phyloP scores from a whole-genome alignment of 495 filamentous ascomycete genomes.

The Trichoderma gamsii region DNA sequence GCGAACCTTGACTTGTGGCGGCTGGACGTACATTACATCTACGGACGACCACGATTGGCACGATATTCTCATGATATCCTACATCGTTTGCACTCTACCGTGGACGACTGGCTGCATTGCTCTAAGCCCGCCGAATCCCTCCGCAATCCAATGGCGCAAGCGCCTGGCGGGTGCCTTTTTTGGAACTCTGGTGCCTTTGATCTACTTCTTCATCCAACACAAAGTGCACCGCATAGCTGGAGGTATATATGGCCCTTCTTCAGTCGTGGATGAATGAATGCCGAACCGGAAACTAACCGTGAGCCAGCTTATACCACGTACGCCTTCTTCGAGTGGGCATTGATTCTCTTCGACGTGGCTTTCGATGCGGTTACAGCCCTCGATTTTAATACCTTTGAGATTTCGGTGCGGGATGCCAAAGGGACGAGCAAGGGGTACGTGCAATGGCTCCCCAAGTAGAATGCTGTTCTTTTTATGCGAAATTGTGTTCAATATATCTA shows the following conservation, averaged over 20 bases:
- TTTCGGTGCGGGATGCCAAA: slow-evolving; percentile 83
- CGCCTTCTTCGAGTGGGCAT: slow-evolving; percentile 94
- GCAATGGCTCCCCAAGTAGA: slow-evolving; percentile 86
- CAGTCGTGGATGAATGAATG: background rate
- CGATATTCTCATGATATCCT: slow-evolving; percentile 99
- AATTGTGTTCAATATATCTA: slow-evolving; percentile 22
- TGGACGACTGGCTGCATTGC: slow-evolving; percentile 92
- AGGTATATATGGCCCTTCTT: slow-evolving; percentile 51
- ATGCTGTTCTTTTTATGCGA: background rate
- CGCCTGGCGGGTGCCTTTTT: slow-evolving; percentile 81
- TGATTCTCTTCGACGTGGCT: slow-evolving; percentile 90
- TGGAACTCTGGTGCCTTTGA: slow-evolving; percentile 77
- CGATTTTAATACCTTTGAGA: slow-evolving; percentile 86
- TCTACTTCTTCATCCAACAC: slow-evolving; percentile 98
- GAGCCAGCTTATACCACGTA: slow-evolving; percentile 89
- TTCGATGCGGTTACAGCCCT: slow-evolving; percentile 97
- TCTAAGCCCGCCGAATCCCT: slow-evolving; percentile 78
- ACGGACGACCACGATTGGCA: slow-evolving; percentile 99
- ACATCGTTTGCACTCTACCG: slow-evolving; percentile 86
- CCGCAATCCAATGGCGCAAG: slow-evolving; percentile 84
- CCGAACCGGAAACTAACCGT: background rate
- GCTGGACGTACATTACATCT: slow-evolving; percentile 98
- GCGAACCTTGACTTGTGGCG: slow-evolving; percentile 88
- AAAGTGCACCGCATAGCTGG: slow-evolving; percentile 92
- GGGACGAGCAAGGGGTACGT: slow-evolving; percentile 98